Conservation (phyloP, 495 filamentous ascomycete species). For the Hypoxylon rickii region DNA sequence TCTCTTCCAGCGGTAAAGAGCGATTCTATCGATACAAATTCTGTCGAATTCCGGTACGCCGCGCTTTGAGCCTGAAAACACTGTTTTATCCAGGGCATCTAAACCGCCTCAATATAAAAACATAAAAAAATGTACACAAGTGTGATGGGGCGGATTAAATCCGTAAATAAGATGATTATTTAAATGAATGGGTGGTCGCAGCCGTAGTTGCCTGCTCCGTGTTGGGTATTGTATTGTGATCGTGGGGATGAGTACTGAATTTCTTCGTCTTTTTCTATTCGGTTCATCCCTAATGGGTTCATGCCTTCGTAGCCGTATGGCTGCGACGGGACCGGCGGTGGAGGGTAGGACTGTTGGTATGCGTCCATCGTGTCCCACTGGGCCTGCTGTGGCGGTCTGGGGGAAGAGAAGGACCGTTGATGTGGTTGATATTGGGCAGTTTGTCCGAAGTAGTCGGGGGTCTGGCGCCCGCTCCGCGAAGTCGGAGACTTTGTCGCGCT, state of each 20-base stretch:
- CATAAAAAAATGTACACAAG: constrained; percentile 16
- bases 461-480: constrained; percentile 43
- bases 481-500: constrained; percentile 46
- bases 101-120: constrained; percentile 12
- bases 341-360: constrained; percentile 32
- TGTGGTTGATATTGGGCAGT: constrained; percentile 52
- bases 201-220: constrained; percentile 17
- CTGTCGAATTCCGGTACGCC: constrained; percentile 30
- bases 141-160: background rate
- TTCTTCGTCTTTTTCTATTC: constrained; percentile 44
- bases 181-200: constrained; percentile 37
- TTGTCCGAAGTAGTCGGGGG: constrained; percentile 55
- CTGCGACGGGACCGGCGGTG: constrained; percentile 26
- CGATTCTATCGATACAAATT: constrained; percentile 28
- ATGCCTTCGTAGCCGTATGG: constrained; percentile 37
- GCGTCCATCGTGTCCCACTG: constrained; percentile 47
- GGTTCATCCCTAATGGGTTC: constrained; percentile 55
- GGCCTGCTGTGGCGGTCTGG: constrained; percentile 45
- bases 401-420: constrained; percentile 53
- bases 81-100: constrained; percentile 1
- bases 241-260: constrained; percentile 20
- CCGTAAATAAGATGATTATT: constrained; percentile 13
- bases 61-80: constrained; percentile 22
- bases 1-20: constrained; percentile 2
- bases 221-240: constrained; percentile 32